These are phyloP conservation scores for Plectranthus barbatus DNA, from an alignment of 257 asterid genomes.

Conservation along the genomic window DNA sequence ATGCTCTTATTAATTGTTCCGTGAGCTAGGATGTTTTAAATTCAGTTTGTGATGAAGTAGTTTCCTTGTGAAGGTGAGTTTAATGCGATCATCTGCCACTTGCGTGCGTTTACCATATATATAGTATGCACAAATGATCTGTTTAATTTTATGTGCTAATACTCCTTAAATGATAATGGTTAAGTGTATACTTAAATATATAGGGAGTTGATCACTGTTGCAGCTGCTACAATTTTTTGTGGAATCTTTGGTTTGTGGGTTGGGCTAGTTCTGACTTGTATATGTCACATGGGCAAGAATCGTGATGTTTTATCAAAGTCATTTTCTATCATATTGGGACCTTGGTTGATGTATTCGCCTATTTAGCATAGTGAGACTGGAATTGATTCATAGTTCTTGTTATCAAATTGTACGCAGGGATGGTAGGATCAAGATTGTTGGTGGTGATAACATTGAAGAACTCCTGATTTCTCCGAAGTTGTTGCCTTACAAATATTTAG, in stretches of 20 bases:
- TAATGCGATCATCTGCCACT: not conserved
- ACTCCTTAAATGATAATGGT: not conserved
- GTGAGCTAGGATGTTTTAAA: not conserved
- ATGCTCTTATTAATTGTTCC: not conserved
- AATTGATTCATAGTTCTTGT: conserved; percentile 2
- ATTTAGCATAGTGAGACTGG: not conserved
- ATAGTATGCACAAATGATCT: not conserved
- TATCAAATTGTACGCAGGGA: conserved; percentile 50
- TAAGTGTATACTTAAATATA: not conserved
- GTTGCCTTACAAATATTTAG: conserved; percentile 69
- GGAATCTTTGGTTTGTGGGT: not conserved
- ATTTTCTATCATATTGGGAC: not conserved
- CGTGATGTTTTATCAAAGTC: not conserved
- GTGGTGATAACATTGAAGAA: conserved; percentile 86
- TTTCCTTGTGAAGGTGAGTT: conserved; percentile 6
- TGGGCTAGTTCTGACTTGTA: not conserved
- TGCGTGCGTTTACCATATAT: not conserved
- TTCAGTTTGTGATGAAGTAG: not conserved
- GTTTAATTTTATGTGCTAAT: not conserved
- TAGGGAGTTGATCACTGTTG: not conserved
- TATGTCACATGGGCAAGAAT: too few species aligned
- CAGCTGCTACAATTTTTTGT: not conserved
- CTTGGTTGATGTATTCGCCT: not conserved
- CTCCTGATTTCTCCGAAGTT: conserved; percentile 65
- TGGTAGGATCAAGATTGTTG: conserved; percentile 85